Percentiles rank a stretch among this genome's conserved stretches.
phyloP scores from a whole-genome alignment of 129 eudicot genomes.

The Chrysanthemum seticuspe region DNA sequence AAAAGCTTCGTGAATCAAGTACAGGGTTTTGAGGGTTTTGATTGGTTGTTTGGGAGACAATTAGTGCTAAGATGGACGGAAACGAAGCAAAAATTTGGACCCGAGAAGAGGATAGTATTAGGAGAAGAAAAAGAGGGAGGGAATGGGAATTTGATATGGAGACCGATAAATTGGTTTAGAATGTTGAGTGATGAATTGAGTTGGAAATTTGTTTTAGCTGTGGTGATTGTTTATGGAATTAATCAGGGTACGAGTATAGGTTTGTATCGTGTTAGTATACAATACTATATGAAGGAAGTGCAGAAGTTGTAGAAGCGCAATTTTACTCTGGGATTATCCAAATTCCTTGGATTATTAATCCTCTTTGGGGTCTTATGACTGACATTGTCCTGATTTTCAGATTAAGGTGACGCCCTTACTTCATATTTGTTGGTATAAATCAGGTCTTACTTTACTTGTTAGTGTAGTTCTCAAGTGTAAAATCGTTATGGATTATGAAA shows the following conservation, averaged over 20 bases:
- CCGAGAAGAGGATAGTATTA: conserved; percentile 30
- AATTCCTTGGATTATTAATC: conserved; percentile 83
- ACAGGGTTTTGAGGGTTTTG: too few species aligned
- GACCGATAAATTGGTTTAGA: conserved; percentile 57
- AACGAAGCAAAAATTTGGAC: conserved; percentile 27
- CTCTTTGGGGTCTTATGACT: conserved; percentile 84
- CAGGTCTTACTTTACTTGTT: background rate
- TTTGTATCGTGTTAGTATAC: conserved; percentile 51
- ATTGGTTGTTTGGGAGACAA: too few species aligned
- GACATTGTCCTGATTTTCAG: conserved; percentile 77
- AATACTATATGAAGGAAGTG: conserved; percentile 85
- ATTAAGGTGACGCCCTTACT: conserved; percentile 78
- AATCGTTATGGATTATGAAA: background rate
- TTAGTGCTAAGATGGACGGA: conserved; percentile 24
- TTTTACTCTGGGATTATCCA: conserved; percentile 60
- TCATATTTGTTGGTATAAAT: conserved; percentile 70
- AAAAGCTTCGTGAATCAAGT: too few species aligned
- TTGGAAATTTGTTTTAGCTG: conserved; percentile 78
- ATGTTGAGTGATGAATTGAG: conserved; percentile 67
- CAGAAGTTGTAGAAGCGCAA: conserved; percentile 82
- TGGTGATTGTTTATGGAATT: conserved; percentile 68
- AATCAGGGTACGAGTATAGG: conserved; percentile 69
- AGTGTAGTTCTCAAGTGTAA: background rate
- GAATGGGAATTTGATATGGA: conserved; percentile 34
- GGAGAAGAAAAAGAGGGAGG: conserved; percentile 32